phyloP scores from a whole-genome alignment of 345 rosid genomes.

The Ricinus communis region DNA sequence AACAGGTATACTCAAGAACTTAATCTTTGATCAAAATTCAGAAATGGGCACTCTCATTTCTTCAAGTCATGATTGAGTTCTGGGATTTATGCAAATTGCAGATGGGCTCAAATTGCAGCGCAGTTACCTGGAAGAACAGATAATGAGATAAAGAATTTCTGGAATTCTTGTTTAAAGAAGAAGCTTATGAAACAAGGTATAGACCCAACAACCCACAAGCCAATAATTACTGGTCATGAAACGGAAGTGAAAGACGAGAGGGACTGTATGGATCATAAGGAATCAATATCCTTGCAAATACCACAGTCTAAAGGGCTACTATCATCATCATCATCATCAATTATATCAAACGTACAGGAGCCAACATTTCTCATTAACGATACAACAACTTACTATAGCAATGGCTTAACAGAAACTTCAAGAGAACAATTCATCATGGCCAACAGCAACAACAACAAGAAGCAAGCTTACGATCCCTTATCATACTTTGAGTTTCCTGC shows the following conservation, averaged over 20 bases:
- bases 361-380: conserved; percentile 42
- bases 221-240: conserved; percentile 11
- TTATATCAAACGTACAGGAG: conserved; percentile 32
- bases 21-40: neutral
- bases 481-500: conserved; percentile 40
- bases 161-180: conserved; percentile 74
- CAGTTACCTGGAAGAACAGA: conserved; percentile 70
- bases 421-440: too few species aligned
- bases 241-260: conserved; percentile 38
- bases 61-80: neutral
- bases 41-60: neutral
- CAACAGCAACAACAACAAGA: conserved; percentile 17
- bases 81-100: conserved; percentile 13
- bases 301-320: too few species aligned
- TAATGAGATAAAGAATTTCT: conserved; percentile 68
- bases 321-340: too few species aligned
- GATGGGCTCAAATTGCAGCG: conserved; percentile 74
- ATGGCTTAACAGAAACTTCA: too few species aligned
- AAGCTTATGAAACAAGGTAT: conserved; percentile 67
- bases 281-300: conserved; percentile 2
- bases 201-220: conserved; percentile 64
- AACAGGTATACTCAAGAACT: conserved; percentile 32
- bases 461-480: conserved; percentile 35
- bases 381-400: conserved; percentile 8
- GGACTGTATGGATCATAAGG: conserved; percentile 12